Base-by-base conservation (phyloP, 768 basidiomycete genomes). In the Calocybe gangraenosa region DNA sequence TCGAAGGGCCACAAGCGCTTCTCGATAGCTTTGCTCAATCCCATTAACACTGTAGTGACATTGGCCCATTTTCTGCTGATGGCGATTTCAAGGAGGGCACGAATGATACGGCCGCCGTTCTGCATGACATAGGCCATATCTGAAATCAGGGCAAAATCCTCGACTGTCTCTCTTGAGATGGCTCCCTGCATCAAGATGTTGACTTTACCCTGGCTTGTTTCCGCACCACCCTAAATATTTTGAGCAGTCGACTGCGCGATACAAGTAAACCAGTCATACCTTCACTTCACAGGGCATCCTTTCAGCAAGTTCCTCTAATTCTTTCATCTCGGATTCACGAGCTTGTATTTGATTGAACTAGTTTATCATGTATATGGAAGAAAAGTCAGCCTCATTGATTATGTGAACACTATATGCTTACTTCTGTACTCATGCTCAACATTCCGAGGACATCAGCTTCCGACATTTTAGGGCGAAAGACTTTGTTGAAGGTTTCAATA, bases 311-410 rank as follows among this genome's bases (percentile, higher is more conserved):
- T 68, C 63, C 53, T 87, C 79, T 3, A 99, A 72, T 60, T 99
- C 96, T 44, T 84, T 74, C 22, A 82, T 65, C 62, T 99, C 96
- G 20, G 84, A 83, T 59, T 97, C 95, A 39, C 96, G 81, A 2
- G 95, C 70, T 71, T 95, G 92, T 40, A 99, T 83, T 70, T 99
- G 96, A 48, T 92, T 80, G 56, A 98, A 98, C 90, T 96, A 53
- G 11, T 5, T n/a, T n/a, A 35, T 14, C 7, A 28, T 28, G 25
- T 11, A 28, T 11, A 6, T 17, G 30, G 21, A 30, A 10, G 19
- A 11, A 28, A 28, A 28, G 25, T 28, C 25, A 11, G 25, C 11
- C 25, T 6, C 11, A 28, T 28, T 11, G 11, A 11, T 11, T 11
- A 28, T n/a, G n/a, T n/a, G n/a, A n/a, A n/a, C n/a, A n/a, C n/a